phyloP scores from a whole-genome alignment of 148 eudicot species.

The Euryodendron excelsum region DNA sequence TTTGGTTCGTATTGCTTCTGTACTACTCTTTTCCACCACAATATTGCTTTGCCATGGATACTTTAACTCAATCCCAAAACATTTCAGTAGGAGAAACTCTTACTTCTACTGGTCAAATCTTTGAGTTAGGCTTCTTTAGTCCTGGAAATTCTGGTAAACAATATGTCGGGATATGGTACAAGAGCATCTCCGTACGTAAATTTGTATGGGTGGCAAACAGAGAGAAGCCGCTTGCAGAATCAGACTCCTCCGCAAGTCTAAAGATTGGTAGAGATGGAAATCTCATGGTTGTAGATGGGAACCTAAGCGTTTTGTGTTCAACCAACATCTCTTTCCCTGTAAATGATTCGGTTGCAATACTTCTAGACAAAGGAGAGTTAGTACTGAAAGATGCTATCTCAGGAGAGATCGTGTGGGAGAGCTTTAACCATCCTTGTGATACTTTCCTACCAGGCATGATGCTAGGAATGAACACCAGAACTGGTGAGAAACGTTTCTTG shows the following conservation, averaged over 20 bases:
- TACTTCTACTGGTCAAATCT: not conserved
- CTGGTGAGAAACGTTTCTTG: not conserved
- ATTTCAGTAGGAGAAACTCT: not conserved
- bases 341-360: not conserved
- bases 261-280: not conserved
- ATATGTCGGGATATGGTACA: not conserved
- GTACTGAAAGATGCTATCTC: not conserved
- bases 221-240: not conserved
- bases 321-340: not conserved
- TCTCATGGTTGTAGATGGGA: not conserved
- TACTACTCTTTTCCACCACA: not conserved
- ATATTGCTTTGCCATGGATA: not conserved
- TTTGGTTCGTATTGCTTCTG: too few species aligned
- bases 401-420: conserved; percentile 1
- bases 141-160: not conserved
- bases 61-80: not conserved
- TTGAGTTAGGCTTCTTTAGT: not conserved
- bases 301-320: not conserved
- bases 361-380: conserved; percentile 9
- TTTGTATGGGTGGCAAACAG: not conserved
- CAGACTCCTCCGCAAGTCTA: not conserved
- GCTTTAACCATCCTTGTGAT: conserved; percentile 8
- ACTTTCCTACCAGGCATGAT: conserved; percentile 7
- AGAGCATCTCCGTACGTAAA: not conserved
- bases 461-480: not conserved